phyloP scores from a whole-genome alignment of 2,329 filamentous ascomycete species.

The Arthroderma uncinatum region DNA sequence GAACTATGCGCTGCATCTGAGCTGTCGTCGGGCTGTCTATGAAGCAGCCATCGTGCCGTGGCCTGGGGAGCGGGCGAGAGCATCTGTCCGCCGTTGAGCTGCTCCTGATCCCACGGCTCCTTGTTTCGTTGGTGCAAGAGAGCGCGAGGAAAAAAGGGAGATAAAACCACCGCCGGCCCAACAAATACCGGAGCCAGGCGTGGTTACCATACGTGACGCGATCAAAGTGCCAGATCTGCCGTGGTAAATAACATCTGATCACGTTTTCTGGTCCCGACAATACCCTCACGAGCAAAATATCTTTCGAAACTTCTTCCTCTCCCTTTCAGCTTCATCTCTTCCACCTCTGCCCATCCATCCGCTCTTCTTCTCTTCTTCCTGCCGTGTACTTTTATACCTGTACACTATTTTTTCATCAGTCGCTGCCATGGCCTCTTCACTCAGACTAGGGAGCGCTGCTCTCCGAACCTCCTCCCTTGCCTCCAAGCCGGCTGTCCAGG shows the following conservation, averaged over 20 bases:
- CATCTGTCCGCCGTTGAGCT: background rate
- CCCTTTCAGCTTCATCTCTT: background rate
- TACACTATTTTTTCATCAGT: slow-evolving; percentile 14
- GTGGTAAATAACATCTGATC: background rate
- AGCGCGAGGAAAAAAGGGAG: background rate
- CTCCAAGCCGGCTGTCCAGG: slow-evolving; percentile 56
- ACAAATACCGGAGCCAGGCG: background rate
- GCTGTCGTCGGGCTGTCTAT: background rate
- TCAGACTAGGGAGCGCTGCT: slow-evolving; percentile 70
- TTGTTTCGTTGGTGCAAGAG: background rate
- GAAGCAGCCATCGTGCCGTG: background rate
- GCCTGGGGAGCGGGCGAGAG: background rate
- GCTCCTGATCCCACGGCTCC: background rate
- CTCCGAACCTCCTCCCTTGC: slow-evolving; percentile 61
- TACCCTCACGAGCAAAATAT: slow-evolving; percentile 5
- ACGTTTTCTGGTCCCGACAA: slow-evolving; percentile 6
- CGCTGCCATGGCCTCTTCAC: slow-evolving; percentile 60
- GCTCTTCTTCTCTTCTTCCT: background rate
- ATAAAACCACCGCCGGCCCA: background rate
- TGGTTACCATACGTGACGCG: slow-evolving; percentile 5
- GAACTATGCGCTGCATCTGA: background rate
- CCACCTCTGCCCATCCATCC: background rate
- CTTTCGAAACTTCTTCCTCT: background rate
- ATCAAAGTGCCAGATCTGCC: background rate
- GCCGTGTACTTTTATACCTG: slow-evolving; percentile 9